phyloP scores from a whole-genome alignment of 2,329 filamentous ascomycete species.

The Curvularia hawaiiensis region DNA sequence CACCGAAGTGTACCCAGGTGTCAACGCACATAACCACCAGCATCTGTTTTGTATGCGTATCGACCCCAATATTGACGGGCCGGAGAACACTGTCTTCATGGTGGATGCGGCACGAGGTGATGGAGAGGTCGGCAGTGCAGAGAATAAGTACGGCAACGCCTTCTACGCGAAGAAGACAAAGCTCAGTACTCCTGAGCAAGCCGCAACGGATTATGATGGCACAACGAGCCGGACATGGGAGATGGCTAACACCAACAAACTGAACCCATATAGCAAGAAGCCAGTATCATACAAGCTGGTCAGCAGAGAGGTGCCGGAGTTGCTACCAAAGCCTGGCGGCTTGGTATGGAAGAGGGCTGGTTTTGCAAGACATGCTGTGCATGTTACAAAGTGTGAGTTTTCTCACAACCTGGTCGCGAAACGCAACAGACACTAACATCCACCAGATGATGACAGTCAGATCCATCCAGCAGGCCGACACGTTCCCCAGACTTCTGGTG shows the following conservation, averaged over 20 bases:
- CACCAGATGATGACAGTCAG: slow-evolving; percentile 74
- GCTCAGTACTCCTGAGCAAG: slow-evolving; percentile 70
- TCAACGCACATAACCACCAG: slow-evolving; percentile 96
- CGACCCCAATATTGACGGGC: slow-evolving; percentile 85
- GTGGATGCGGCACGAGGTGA: slow-evolving; percentile 74
- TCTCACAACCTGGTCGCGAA: neutral
- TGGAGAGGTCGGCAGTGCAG: slow-evolving; percentile 75
- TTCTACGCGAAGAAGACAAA: slow-evolving; percentile 87
- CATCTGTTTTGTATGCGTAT: slow-evolving; percentile 91
- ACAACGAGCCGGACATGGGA: slow-evolving; percentile 85
- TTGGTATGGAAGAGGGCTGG: slow-evolving; percentile 89
- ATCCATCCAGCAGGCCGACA: slow-evolving; percentile 86
- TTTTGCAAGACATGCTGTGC: slow-evolving; percentile 84
- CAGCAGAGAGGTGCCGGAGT: slow-evolving; percentile 76
- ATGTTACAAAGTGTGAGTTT: slow-evolving; percentile 83
- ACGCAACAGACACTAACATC: slow-evolving; percentile 11
- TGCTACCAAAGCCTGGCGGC: slow-evolving; percentile 80
- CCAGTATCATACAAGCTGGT: slow-evolving; percentile 88
- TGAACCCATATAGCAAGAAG: slow-evolving; percentile 87
- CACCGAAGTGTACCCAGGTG: slow-evolving; percentile 86
- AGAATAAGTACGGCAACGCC: slow-evolving; percentile 89
- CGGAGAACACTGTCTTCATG: slow-evolving; percentile 83
- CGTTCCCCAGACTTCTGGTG: slow-evolving; percentile 84
- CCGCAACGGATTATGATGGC: slow-evolving; percentile 81
- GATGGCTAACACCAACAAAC: slow-evolving; percentile 79